A percentile compares a stretch with the other conserved stretches of the same genome.
These are phyloP conservation scores for Colletotrichum sublineola DNA, from an alignment of 2,329 filamentous ascomycete species.

Conservation along the genomic window DNA sequence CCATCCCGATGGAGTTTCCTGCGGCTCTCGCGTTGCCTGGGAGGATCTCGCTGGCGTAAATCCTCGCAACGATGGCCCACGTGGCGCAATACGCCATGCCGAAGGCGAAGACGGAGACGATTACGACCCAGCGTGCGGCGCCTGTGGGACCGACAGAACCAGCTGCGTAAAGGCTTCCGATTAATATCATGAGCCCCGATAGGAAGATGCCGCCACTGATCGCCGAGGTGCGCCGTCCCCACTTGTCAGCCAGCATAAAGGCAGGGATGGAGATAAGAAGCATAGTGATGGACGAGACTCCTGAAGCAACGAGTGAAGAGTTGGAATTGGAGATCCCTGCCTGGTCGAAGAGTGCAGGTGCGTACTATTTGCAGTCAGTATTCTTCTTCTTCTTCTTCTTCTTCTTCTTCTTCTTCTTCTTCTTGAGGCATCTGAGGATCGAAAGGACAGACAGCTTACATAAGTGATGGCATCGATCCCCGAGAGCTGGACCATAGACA, in stretches of 20 bases:
- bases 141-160: conserved; percentile 57
- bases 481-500: conserved; percentile 71
- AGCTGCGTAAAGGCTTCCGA: conserved; percentile 65
- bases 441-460: conserved; percentile 52
- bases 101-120: conserved; percentile 64
- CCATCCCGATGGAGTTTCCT: conserved; percentile 65
- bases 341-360: conserved; percentile 70
- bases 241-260: conserved; percentile 67
- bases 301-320: conserved; percentile 69
- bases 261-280: conserved; percentile 69
- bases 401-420: too few species aligned
- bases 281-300: conserved; percentile 71
- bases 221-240: conserved; percentile 67
- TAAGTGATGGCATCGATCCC: conserved; percentile 75
- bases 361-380: conserved; percentile 60
- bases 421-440: neutral
- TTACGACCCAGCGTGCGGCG: conserved; percentile 62
- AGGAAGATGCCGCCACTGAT: conserved; percentile 67
- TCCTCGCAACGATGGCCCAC: conserved; percentile 68
- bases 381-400: neutral
- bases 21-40: conserved; percentile 65
- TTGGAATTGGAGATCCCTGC: conserved; percentile 56
- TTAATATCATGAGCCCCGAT: conserved; percentile 64
- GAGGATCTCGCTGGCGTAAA: conserved; percentile 72
- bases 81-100: conserved; percentile 60